Evolutionary conservation across 2,329 filamentous ascomycete genomes (phyloP).

Genomic region (Fusarium pilosicola): DNA sequence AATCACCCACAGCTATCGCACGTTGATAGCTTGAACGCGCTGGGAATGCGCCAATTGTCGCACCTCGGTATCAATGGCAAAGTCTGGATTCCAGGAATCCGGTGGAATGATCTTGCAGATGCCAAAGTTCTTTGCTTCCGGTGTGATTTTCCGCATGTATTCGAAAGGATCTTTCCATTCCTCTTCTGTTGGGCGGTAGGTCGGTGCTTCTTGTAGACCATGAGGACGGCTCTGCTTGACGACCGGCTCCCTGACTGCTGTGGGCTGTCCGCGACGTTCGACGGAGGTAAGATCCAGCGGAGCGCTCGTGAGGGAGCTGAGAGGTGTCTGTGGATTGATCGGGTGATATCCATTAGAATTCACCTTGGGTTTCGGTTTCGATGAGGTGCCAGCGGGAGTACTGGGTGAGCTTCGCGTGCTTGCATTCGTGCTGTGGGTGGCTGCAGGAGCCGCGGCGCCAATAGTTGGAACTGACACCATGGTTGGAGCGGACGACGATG

Average conservation of each 20-base stretch:
- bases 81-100: conserved; percentile 91
- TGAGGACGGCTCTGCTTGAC: conserved; percentile 84
- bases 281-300: conserved; percentile 89
- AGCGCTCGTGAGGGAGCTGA: conserved; percentile 66
- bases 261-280: conserved; percentile 87
- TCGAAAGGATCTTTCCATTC: conserved; percentile 95
- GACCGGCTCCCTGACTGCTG: conserved; percentile 77
- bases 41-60: conserved; percentile 21
- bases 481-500: conserved; percentile 27
- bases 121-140: conserved; percentile 87
- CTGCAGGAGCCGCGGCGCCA: conserved; percentile 50
- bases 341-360: conserved; percentile 65
- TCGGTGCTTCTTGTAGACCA: conserved; percentile 88
- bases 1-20: background rate
- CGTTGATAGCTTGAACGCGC: conserved; percentile 15
- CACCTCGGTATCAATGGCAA: conserved; percentile 97
- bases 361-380: conserved; percentile 63
- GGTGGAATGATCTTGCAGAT: conserved; percentile 97
- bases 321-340: conserved; percentile 59
- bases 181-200: conserved; percentile 88
- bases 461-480: conserved; percentile 56
- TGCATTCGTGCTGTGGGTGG: conserved; percentile 56
- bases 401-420: conserved; percentile 65
- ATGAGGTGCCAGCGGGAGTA: conserved; percentile 49
- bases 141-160: conserved; percentile 91